Evolutionary conservation across 2,329 filamentous ascomycete genomes (phyloP).

Genomic region (Paraconiothyrium brasiliense): DNA sequence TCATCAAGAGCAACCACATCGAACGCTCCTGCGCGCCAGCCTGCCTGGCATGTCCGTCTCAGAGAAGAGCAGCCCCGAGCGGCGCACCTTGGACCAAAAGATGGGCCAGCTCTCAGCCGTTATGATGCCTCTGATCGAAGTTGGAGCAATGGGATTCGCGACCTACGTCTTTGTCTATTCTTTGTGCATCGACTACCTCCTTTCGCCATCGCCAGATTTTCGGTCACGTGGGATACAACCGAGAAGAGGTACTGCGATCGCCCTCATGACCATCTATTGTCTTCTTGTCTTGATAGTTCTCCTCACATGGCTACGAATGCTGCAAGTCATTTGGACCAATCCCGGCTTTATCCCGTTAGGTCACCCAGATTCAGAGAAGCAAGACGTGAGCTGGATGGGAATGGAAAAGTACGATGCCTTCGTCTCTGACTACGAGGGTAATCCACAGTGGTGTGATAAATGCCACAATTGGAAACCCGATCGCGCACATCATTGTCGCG

Average conservation of each 20-base stretch:
- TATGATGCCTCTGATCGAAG: constrained; percentile 74
- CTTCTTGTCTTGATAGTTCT: constrained; percentile 74
- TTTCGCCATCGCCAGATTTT: constrained; percentile 56
- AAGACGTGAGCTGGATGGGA: constrained; percentile 36
- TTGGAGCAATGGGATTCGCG: constrained; percentile 72
- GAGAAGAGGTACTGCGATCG: constrained; percentile 68
- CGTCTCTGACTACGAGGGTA: constrained; percentile 80
- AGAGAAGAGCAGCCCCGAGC: constrained; percentile 33
- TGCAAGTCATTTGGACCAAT: constrained; percentile 72
- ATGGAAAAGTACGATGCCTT: constrained; percentile 89
- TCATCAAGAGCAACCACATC: not conserved
- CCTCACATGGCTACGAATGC: constrained; percentile 74
- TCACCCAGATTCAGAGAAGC: constrained; percentile 37
- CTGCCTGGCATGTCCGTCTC: constrained; percentile 27
- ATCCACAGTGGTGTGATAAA: constrained; percentile 83
- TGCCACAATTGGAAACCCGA: constrained; percentile 92
- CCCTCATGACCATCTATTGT: constrained; percentile 77
- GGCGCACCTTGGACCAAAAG: constrained; percentile 36
- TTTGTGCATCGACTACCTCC: constrained; percentile 74
- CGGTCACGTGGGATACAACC: constrained; percentile 41
- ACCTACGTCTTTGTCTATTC: constrained; percentile 74
- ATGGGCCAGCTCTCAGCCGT: constrained; percentile 69
- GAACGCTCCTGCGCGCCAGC: not conserved
- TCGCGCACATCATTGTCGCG: constrained; percentile 84
- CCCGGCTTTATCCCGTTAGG: constrained; percentile 78